A percentile compares a stretch with the other conserved stretches of the same genome.
phyloP scores from a whole-genome alignment of 139 green algal genomes.

The Haematococcus lacustris region DNA sequence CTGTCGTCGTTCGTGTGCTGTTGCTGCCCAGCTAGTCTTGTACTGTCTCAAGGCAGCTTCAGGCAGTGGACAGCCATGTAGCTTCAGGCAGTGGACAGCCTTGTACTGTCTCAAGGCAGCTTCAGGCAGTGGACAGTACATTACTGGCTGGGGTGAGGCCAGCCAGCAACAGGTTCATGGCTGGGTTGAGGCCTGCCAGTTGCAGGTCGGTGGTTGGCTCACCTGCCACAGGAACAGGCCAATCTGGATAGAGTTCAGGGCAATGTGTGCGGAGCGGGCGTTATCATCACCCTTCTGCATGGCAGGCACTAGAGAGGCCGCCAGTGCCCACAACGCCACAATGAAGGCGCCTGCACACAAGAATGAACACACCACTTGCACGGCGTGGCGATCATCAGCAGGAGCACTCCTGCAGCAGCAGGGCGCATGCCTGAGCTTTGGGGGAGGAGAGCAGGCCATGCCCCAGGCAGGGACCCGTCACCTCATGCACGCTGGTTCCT shows the following conservation, averaged over 20 bases:
- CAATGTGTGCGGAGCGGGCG: slow-evolving; percentile 85
- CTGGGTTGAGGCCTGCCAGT: not conserved
- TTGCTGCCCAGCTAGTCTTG: not conserved
- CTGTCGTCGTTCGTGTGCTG: not conserved
- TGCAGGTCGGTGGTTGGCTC: not conserved
- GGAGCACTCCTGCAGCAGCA: no score
- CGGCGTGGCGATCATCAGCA: no score
- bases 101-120: not conserved
- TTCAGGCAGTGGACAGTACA: not conserved
- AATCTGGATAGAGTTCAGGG: slow-evolving; percentile 82
- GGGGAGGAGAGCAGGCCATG: no score
- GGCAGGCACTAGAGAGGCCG: slow-evolving; percentile 78
- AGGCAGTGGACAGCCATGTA: not conserved
- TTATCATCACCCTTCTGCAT: slow-evolving; percentile 96
- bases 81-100: not conserved
- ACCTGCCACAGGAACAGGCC: slow-evolving; percentile 84
- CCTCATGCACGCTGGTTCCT: no score
- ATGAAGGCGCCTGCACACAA: slow-evolving; percentile 82
- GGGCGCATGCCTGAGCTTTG: no score
- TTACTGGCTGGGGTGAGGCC: not conserved
- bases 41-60: not conserved
- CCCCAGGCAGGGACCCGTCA: no score
- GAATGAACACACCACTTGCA: no score
- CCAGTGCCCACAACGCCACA: slow-evolving; percentile 83
- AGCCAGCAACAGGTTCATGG: not conserved